Evolutionary conservation across 2,329 filamentous ascomycete genomes (phyloP), one percentile per base, ranked within the genome.

Genomic region (Epichloe gansuensis): DNA sequence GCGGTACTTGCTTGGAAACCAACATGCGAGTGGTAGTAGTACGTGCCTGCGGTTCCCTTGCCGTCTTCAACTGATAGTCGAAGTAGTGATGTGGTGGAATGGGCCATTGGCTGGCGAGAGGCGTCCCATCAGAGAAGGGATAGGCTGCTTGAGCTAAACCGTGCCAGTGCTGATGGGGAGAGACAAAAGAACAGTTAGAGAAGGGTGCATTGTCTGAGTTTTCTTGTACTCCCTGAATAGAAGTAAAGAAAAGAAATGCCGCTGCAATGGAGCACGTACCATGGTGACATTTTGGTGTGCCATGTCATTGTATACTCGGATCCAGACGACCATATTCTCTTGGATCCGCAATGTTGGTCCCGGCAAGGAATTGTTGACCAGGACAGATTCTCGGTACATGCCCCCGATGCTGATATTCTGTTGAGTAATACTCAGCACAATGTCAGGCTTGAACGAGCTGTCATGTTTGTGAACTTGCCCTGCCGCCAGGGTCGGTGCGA

Each of bases 11-110:
- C 76, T 60, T 86, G 81, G 54, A 85, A 78, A 0, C 74, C 81
- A 15, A 85, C 72, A 55, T 86, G 83, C 0, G 81, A 84, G 60
- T 86, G 82, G 59, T 85, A 86, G 61, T 82, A 85, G 60, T 84
- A 86, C 0, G 81, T 80, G 4, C 82, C 83, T 0, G 78, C 75
- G 51, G 80, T 74, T 5, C 74, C 75, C 62, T 44, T 3, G 75
- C 64, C 0, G 79, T 74, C 15, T 72, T 71, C 3, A 86, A 66
- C 59, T 86, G 81, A 60, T 86, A 86, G 66, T 86, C 83, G 63
- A 86, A 86, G 65, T 78, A 86, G 54, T 78, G 72, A 1, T 69
- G 65, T 0, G 80, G 73, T 0, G 78, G 74, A 39, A 86, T 84
- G 0, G 82, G 81, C 82, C 82, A 86, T 58, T 86, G 82, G 17